A percentile compares a stretch with the other conserved stretches of the same genome.
Evolutionary conservation across 352 stramenopile genomes (phyloP).

Genomic region (Aphanomyces stellatus): DNA sequence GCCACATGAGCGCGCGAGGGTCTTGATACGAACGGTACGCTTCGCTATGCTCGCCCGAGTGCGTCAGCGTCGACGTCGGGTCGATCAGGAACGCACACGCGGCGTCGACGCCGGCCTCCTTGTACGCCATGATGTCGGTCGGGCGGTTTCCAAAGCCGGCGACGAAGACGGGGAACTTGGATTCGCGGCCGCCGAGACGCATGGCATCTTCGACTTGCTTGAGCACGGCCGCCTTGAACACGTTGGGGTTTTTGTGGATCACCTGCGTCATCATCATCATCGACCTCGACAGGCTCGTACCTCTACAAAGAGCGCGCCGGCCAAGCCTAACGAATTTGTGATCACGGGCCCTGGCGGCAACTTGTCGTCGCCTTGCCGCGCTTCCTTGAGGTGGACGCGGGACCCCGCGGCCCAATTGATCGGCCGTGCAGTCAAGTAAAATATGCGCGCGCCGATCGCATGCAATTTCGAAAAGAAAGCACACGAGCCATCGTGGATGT

Average conservation of each 20-base stretch:
- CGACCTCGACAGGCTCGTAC: too few species aligned
- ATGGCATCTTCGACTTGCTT: conserved; percentile 10
- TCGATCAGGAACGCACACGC: conserved; percentile 16
- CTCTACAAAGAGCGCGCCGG: conserved; percentile 17
- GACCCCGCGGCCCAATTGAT: conserved; percentile 18
- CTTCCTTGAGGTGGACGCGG: conserved; percentile 17
- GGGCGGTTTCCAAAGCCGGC: conserved; percentile 20
- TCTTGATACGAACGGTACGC: conserved; percentile 80
- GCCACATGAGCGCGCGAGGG: conserved; percentile 66
- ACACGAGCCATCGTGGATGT: conserved; percentile 12
- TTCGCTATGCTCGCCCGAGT: conserved; percentile 32
- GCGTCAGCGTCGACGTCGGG: conserved; percentile 14
- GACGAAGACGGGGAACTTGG: conserved; percentile 13
- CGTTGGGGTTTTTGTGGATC: conserved; percentile 18
- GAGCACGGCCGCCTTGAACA: conserved; percentile 20
- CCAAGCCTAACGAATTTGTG: conserved; percentile 17
- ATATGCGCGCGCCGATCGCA: conserved; percentile 15
- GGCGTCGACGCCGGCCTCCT: conserved; percentile 8
- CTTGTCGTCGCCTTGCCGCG: conserved; percentile 10
- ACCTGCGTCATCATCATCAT: too few species aligned
- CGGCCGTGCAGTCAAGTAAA: conserved; percentile 19
- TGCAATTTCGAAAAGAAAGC: conserved; percentile 19
- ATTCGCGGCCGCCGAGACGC: background rate
- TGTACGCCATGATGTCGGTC: conserved; percentile 19
- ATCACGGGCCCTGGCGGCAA: conserved; percentile 16